phyloP scores from a whole-genome alignment of 108 stramenopile genomes.

The Skeletonema potamos region DNA sequence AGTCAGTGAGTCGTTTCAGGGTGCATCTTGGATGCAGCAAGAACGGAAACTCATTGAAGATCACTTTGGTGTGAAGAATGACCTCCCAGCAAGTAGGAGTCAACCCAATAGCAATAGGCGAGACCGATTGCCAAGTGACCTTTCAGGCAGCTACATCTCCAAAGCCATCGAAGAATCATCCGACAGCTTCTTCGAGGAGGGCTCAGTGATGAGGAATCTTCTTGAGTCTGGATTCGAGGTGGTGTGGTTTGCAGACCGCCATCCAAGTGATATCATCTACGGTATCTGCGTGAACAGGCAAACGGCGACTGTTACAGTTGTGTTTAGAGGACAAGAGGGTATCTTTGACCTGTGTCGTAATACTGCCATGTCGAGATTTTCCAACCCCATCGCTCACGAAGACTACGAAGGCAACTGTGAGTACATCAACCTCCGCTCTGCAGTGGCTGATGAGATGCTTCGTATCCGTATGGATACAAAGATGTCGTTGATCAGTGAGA shows the following conservation, averaged over 20 bases:
- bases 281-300: conserved; percentile 13
- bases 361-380: conserved; percentile 2
- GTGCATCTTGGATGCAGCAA: not conserved
- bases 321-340: conserved; percentile 11
- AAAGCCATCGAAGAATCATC: conserved; percentile 3
- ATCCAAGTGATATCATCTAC: conserved; percentile 11
- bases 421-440: conserved; percentile 4
- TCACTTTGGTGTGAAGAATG: conserved; percentile 2
- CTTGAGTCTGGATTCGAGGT: conserved; percentile 12
- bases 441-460: conserved; percentile 9
- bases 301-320: conserved; percentile 7
- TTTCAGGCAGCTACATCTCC: conserved; percentile 1
- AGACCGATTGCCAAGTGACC: not conserved
- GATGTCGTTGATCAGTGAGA: conserved; percentile 4
- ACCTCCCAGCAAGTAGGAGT: not conserved
- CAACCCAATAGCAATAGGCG: not conserved
- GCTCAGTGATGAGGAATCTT: conserved; percentile 15
- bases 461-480: conserved; percentile 14
- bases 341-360: conserved; percentile 3
- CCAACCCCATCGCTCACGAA: conserved; percentile 20
- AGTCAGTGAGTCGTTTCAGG: not conserved
- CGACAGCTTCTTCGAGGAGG: conserved; percentile 6
- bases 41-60: conserved; percentile 13
- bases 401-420: conserved; percentile 15
- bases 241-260: conserved; percentile 17